A percentile compares a stretch with the other conserved stretches of the same genome.
These are phyloP conservation scores for Fusarium pseudoanthophilum DNA, from an alignment of 2,329 filamentous ascomycete genomes.

Conservation along the genomic window DNA sequence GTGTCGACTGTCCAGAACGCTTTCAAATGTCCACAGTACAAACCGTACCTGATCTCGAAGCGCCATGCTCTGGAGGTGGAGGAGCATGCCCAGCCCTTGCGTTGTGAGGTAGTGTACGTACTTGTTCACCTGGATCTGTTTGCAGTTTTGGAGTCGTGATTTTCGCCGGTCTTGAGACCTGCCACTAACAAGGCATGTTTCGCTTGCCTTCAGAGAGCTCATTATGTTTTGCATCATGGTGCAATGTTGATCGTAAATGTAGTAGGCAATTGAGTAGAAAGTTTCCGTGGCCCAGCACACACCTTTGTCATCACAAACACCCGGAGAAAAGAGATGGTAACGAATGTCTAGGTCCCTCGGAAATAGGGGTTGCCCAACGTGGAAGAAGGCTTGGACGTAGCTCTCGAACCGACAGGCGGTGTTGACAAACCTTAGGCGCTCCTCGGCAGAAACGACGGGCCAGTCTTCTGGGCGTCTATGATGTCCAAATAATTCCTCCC, in stretches of 20 bases:
- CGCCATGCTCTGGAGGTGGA: background rate
- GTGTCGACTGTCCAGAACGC: background rate
- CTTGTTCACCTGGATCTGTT: background rate
- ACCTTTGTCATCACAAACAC: no score
- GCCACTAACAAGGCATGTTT: no score
- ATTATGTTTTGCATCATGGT: background rate
- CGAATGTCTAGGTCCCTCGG: background rate
- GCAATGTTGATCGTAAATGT: background rate
- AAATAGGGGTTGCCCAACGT: background rate
- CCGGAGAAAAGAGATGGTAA: no score
- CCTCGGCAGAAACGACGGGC: accelerated
- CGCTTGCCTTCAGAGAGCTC: background rate
- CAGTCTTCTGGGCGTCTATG: no score
- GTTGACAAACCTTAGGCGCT: background rate
- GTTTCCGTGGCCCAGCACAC: no score
- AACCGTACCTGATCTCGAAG: background rate
- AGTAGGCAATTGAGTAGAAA: background rate
- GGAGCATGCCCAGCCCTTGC: background rate
- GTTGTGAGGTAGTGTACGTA: background rate
- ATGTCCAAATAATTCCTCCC: no score
- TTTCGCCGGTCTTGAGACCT: no score
- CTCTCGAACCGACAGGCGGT: background rate
- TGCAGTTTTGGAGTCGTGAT: background rate
- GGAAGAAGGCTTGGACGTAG: background rate
- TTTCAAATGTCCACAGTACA: background rate